Conservation (phyloP, 345 rosid genomes). For the Lumnitzera littorea region DNA sequence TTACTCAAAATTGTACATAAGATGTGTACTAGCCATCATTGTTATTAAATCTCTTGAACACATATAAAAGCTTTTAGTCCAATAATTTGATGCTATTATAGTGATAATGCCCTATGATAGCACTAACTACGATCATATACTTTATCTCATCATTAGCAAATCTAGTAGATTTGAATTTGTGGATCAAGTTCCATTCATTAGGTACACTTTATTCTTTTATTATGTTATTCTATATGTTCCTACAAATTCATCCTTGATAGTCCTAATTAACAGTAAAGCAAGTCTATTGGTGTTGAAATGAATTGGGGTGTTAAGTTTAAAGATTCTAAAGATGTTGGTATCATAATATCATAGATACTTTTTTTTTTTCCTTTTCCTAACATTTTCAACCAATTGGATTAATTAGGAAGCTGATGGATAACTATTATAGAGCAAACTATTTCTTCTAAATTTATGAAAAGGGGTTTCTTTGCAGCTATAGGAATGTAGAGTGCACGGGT, state of each 20-base stretch:
- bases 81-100: too few species aligned
- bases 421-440: slow-evolving; percentile 52
- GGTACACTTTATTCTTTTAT: not conserved
- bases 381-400: slow-evolving; percentile 9
- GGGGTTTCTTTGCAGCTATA: slow-evolving; percentile 83
- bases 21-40: too few species aligned
- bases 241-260: not conserved
- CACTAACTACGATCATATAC: too few species aligned
- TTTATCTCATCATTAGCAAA: too few species aligned
- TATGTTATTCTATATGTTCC: not conserved
- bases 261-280: slow-evolving; percentile 57
- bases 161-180: not conserved
- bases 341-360: slow-evolving; percentile 9
- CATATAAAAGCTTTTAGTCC: too few species aligned
- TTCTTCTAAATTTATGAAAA: slow-evolving; percentile 72
- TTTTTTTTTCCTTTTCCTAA: slow-evolving; percentile 5
- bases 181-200: not conserved
- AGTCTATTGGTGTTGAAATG: slow-evolving; percentile 92
- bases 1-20: too few species aligned
- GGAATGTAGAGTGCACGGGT: slow-evolving; percentile 77
- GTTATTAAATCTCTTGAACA: too few species aligned
- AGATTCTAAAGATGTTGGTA: slow-evolving; percentile 66
- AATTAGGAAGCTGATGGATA: not conserved
- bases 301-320: slow-evolving; percentile 94
- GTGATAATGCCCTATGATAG: too few species aligned